phyloP scores from a whole-genome alignment of 129 eudicot species.

The Logfia minima region DNA sequence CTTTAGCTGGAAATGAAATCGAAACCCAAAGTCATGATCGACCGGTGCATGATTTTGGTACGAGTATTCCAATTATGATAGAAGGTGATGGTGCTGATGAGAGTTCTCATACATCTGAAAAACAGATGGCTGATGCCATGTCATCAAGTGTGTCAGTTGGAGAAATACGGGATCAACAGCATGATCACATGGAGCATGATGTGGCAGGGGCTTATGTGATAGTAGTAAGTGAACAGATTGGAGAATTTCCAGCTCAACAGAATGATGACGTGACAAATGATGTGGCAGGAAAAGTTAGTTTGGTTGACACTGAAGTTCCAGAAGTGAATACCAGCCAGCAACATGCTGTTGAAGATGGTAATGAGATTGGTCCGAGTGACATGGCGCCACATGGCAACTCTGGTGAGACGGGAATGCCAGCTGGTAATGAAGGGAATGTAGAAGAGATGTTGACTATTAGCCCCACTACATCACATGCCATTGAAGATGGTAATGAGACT shows the following conservation, averaged over 20 bases:
- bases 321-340: constrained; percentile 24
- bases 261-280: constrained; percentile 8
- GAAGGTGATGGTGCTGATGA: constrained; percentile 13
- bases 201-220: constrained; percentile 25
- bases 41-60: background rate
- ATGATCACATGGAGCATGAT: constrained; percentile 27
- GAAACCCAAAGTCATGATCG: constrained; percentile 23
- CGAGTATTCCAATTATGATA: background rate
- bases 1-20: constrained; percentile 2
- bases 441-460: background rate
- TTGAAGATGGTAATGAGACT: background rate
- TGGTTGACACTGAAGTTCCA: constrained; percentile 19
- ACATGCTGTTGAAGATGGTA: constrained; percentile 26
- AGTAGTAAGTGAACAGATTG: background rate
- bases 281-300: constrained; percentile 20
- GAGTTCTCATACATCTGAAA: constrained; percentile 28
- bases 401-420: constrained; percentile 1
- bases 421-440: background rate
- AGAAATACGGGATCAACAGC: constrained; percentile 27
- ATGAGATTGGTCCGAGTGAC: background rate
- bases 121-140: constrained; percentile 24
- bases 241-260: constrained; percentile 15
- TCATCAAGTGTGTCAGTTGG: background rate
- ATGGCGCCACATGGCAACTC: background rate
- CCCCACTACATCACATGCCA: background rate